Evolutionary conservation across 352 stramenopile genomes (phyloP).

Genomic region (Phytophthora palmivora): DNA sequence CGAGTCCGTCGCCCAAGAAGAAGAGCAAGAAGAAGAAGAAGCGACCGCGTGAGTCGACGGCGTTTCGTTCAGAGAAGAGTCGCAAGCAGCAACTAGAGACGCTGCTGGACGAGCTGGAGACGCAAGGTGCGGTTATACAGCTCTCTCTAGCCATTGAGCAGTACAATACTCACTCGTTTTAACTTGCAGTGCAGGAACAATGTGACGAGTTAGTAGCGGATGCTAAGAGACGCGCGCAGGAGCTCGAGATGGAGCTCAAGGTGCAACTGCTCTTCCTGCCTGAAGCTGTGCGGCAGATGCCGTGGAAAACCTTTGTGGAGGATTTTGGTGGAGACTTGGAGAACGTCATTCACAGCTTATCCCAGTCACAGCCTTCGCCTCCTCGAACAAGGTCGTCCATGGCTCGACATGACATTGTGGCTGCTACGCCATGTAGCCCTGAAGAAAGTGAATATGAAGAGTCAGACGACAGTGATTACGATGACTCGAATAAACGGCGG

Average conservation of each 20-base stretch:
- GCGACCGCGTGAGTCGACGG: slow-evolving; percentile 26
- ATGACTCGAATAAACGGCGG: slow-evolving; percentile 20
- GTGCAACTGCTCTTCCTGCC: slow-evolving; percentile 82
- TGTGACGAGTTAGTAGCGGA: slow-evolving; percentile 62
- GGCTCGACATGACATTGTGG: slow-evolving; percentile 45
- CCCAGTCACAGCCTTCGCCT: slow-evolving; percentile 33
- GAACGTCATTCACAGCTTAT: slow-evolving; percentile 77
- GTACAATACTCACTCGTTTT: slow-evolving; percentile 12
- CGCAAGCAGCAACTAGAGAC: slow-evolving; percentile 45
- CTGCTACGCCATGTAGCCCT: slow-evolving; percentile 45
- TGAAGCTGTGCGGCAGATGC: slow-evolving; percentile 75
- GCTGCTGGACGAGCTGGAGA: slow-evolving; percentile 70
- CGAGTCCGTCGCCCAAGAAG: slow-evolving; percentile 37
- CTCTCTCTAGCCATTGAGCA: background rate
- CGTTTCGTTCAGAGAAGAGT: slow-evolving; percentile 45
- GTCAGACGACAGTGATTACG: slow-evolving; percentile 7
- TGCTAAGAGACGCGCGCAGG: slow-evolving; percentile 61
- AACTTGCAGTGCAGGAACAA: slow-evolving; percentile 62
- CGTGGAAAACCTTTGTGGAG: slow-evolving; percentile 83
- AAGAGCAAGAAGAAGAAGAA: slow-evolving; percentile 41
- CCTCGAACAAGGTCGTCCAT: slow-evolving; percentile 14
- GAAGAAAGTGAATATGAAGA: slow-evolving; percentile 26
- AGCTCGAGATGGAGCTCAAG: slow-evolving; percentile 79
- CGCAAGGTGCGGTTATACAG: slow-evolving; percentile 57
- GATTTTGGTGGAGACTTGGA: slow-evolving; percentile 78